Evolutionary conservation across 257 asterid species (phyloP), one percentile per base, ranked within the genome.

Genomic region (Galeopsis tetrahit): DNA sequence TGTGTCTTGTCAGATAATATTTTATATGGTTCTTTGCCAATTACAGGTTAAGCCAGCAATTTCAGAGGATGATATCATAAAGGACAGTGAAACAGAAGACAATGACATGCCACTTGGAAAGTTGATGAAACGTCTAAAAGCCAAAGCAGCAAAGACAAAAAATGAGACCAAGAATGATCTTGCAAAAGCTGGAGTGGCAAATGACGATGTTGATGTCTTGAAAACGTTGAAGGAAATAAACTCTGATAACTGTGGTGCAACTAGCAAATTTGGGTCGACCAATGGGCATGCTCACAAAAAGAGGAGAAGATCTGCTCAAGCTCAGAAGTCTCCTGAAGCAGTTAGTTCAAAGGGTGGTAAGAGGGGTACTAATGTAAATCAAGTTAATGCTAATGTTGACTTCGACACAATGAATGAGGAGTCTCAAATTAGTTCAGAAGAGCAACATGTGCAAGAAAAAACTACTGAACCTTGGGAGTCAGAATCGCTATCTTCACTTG

Each of bases 71-170:
- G 97, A 88, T 51, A 49, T 75, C 80, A 79, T 90, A 88, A 89
- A 87, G 82, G 97, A 89, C 72, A 88, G 93, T 80, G 98, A 87
- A 80, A 86, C 89, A 48, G 98, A 90, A 78, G 95, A 87, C 68
- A 90, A 83, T 82, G 98, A 93, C 84, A 84, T 93, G 89, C 97
- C 98, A 66, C 72, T 93, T 68, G 90, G 87, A 28, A 93, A 90
- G 86, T 84, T 93, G 80, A 79, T 90, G 83, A 80, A 93, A 73
- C 93, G 80, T 67, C 86, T 93, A 57, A 91, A 89, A 80, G 95
- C 97, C 39, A 93, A 86, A 81, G 88, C 82, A 66, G 79, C 88
- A 38, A 89, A 87, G 91, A 70, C 89, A 34, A 88, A 86, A 75
- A 87, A 89, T 70, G 93, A 83, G 83, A 80, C 70, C 63, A 91